A percentile compares a stretch with the other conserved stretches of the same genome.
Evolutionary conservation across 1,284 basidiomycete species (phyloP).

Genomic region (Cutaneotrichosporon cavernicola): DNA sequence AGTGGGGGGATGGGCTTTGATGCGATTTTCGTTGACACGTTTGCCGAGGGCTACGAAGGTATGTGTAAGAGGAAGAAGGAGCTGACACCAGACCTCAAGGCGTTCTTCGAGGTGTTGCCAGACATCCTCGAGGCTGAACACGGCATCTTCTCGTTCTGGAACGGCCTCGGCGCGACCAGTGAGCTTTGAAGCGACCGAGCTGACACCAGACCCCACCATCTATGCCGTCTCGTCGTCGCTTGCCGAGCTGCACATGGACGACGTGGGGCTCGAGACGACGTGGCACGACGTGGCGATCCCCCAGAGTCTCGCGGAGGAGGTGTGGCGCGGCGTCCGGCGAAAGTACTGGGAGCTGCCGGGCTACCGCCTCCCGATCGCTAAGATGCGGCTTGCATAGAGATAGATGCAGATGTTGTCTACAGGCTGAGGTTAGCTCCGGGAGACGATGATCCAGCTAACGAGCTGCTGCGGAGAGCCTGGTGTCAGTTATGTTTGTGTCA

Average conservation of each 20-base stretch:
- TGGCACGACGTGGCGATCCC: conserved; percentile 52
- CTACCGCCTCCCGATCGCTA: conserved; percentile 49
- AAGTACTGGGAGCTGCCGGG: conserved; percentile 54
- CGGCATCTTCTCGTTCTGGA: conserved; percentile 92
- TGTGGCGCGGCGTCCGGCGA: conserved; percentile 52
- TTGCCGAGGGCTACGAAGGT: conserved; percentile 82
- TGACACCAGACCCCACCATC: conserved; percentile 67
- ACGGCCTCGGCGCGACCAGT: conserved; percentile 95
- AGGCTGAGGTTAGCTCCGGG: background rate
- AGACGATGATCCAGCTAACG: background rate
- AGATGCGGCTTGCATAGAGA: conserved; percentile 33
- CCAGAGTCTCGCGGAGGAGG: conserved; percentile 49
- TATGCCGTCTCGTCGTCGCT: conserved; percentile 90
- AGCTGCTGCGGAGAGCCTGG: no score
- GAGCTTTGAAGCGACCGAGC: conserved; percentile 31
- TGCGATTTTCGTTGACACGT: conserved; percentile 91
- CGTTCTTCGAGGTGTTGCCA: conserved; percentile 81
- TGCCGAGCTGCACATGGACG: conserved; percentile 78
- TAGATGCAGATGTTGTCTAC: background rate
- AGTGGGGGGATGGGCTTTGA: conserved; percentile 66
- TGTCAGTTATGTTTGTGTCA: background rate
- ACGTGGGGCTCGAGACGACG: conserved; percentile 63
- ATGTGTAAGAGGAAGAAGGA: conserved; percentile 22
- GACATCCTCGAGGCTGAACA: conserved; percentile 73
- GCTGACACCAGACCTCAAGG: conserved; percentile 61